A percentile compares a stretch with the other conserved stretches of the same genome.
phyloP scores from a whole-genome alignment of 108 stramenopile genomes.

The Cyclotella kingstonii region DNA sequence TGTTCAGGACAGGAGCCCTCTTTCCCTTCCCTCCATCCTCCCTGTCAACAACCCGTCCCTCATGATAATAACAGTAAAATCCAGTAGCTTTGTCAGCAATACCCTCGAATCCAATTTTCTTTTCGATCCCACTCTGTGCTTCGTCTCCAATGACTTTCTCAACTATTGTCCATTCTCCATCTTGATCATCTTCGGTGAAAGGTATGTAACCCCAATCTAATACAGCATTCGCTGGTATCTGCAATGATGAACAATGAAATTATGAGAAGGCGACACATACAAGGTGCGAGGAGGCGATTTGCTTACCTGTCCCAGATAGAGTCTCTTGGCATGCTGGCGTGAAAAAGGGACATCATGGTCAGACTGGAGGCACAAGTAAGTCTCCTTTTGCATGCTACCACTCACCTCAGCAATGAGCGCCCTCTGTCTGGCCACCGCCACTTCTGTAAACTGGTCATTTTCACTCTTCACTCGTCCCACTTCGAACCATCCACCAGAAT shows the following conservation, averaged over 20 bases:
- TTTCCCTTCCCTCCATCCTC: constrained; percentile 23
- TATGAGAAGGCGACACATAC: neutral
- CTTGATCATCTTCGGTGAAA: constrained; percentile 7
- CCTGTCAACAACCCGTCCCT: constrained; percentile 53
- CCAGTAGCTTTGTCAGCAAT: constrained; percentile 60
- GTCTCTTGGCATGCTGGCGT: constrained; percentile 56
- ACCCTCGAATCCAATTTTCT: constrained; percentile 83
- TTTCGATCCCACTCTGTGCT: constrained; percentile 60
- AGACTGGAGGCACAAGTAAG: neutral
- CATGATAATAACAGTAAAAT: constrained; percentile 68
- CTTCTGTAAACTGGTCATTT: constrained; percentile 42
- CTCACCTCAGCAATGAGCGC: constrained; percentile 75
- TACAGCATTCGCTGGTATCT: constrained; percentile 60
- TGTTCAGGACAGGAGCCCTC: constrained; percentile 1
- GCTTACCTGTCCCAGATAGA: constrained; percentile 52
- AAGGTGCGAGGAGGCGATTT: neutral
- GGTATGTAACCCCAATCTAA: constrained; percentile 63
- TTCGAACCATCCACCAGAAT: constrained; percentile 58
- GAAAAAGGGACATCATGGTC: neutral
- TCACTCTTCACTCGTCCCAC: constrained; percentile 67
- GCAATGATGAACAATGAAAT: neutral
- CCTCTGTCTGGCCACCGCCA: constrained; percentile 66
- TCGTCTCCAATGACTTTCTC: constrained; percentile 51
- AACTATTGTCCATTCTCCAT: constrained; percentile 55
- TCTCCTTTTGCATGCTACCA: neutral